Conservation (phyloP, 148 eudicot species). For the Heliosperma pusillum region DNA sequence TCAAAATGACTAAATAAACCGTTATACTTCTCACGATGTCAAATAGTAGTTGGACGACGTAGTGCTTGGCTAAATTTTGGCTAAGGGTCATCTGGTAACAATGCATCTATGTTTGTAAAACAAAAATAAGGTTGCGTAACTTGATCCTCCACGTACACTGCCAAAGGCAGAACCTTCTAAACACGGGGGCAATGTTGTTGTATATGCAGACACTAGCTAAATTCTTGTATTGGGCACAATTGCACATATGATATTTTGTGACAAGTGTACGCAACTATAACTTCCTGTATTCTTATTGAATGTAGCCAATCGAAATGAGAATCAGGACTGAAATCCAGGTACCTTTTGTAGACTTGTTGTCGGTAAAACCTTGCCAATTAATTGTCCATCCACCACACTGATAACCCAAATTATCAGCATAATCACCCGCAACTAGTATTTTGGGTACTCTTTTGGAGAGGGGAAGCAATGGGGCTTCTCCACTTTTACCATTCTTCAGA, state of each 20-base stretch:
- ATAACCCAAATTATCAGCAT: constrained; percentile 92
- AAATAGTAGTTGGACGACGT: not conserved
- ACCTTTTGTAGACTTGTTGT: constrained; percentile 71
- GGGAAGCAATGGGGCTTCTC: constrained; percentile 49
- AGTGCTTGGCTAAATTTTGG: not conserved
- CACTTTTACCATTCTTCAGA: constrained; percentile 67
- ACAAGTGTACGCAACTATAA: not conserved
- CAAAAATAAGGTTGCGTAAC: not conserved
- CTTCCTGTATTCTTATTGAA: not conserved
- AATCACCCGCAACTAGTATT: constrained; percentile 73
- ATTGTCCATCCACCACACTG: constrained; percentile 98
- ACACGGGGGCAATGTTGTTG: not conserved
- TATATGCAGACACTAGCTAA: not conserved
- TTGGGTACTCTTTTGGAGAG: constrained; percentile 55
- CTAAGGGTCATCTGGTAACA: not conserved
- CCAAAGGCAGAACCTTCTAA: too few species aligned
- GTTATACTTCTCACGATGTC: not conserved
- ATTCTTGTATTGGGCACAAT: not conserved
- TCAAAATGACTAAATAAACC: not conserved
- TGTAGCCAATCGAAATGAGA: not conserved
- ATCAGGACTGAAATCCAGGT: constrained; percentile 12
- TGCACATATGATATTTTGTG: too few species aligned
- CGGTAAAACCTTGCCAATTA: constrained; percentile 86
- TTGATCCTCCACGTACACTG: too few species aligned
- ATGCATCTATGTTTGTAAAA: not conserved